These are phyloP conservation scores for Wickerhamiella sorbophila DNA, from an alignment of 805 yeast species.

Conservation along the genomic window DNA sequence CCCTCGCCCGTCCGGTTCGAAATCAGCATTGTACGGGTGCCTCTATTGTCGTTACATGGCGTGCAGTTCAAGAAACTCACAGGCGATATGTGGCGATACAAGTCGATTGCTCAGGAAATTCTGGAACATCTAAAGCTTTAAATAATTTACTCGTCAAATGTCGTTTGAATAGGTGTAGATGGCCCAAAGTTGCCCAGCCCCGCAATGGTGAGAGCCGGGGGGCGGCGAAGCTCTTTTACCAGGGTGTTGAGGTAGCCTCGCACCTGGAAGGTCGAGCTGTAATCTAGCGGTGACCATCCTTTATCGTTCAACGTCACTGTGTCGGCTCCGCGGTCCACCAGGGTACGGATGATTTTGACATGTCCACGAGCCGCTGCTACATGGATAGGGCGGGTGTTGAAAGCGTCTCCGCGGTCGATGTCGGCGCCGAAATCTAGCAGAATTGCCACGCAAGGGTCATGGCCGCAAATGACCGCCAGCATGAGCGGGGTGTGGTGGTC, in stretches of 20 bases:
- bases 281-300: slow-evolving; percentile 56
- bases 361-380: slow-evolving; percentile 63
- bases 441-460: slow-evolving; percentile 46
- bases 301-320: slow-evolving; percentile 35
- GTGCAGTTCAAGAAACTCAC: slow-evolving; percentile 85
- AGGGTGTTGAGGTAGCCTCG: slow-evolving; percentile 29
- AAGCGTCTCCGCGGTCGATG: slow-evolving; percentile 51
- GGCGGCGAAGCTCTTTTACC: slow-evolving; percentile 1
- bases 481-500: slow-evolving; percentile 37
- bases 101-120: slow-evolving; percentile 76
- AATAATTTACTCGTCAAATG: slow-evolving; percentile 5
- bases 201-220: background rate
- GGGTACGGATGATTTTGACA: slow-evolving; percentile 38
- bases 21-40: slow-evolving; percentile 82
- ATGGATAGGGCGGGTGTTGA: slow-evolving; percentile 76
- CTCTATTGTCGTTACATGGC: slow-evolving; percentile 79
- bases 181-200: background rate
- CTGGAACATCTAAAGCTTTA: slow-evolving; percentile 55
- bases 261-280: slow-evolving; percentile 40
- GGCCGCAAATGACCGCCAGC: slow-evolving; percentile 46
- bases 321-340: slow-evolving; percentile 38
- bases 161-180: background rate
- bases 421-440: slow-evolving; percentile 67
- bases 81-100: slow-evolving; percentile 93
- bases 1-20: slow-evolving; percentile 72